Base-by-base conservation (phyloP, 2,329 filamentous ascomycete genomes). In the Claviceps lovelessii region DNA sequence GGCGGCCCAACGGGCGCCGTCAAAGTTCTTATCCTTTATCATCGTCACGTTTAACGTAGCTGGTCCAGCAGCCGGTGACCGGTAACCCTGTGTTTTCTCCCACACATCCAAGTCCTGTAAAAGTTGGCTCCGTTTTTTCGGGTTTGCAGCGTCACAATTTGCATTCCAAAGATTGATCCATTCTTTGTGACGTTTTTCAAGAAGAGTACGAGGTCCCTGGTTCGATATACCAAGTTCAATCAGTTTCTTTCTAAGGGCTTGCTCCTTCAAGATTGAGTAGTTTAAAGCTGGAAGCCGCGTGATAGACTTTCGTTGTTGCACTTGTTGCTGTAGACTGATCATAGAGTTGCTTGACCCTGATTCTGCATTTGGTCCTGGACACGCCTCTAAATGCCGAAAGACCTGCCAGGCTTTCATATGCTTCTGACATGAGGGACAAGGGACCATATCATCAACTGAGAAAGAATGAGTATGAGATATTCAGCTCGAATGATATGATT, bases 81-180 rank as follows among this genome's bases (percentile, higher is more conserved):
- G 73, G 1, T 80, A 79, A 9, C 88, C 88, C 59, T 94, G 83
- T 0, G 86, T 91, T 48, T 83, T 78, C 68, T 98, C 93, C 91
- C 93, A 97, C 1, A 80, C 70, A 28, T 91, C 86, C 13, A 98
- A 68, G 57, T 97, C 91, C 15, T 79, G 80, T 17, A 95, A 69
- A 5, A 98, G 69, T 55, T 93, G 84, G 7, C 71, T 64, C 59
- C 87, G 88, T 11, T 76, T 75, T 65, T 85, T 86, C 0, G 89
- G 89, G 1, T 74, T 73, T 41, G 79, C 79, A 2, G 90, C 86
- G 68, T 98, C 93, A 70, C 90, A 95, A 66, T 98, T 98, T 11
- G 94, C 88, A 67, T 98, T 98, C 86, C 89, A 96, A 19, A 98
- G 72, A 42, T 93, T 96, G 52, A 93, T 78, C 90, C 90, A 98